Percentiles rank a stretch among this genome's conserved stretches.
phyloP scores from a whole-genome alignment of 192 early-diverging fungal species.

The Rhizophagus prolifer region DNA sequence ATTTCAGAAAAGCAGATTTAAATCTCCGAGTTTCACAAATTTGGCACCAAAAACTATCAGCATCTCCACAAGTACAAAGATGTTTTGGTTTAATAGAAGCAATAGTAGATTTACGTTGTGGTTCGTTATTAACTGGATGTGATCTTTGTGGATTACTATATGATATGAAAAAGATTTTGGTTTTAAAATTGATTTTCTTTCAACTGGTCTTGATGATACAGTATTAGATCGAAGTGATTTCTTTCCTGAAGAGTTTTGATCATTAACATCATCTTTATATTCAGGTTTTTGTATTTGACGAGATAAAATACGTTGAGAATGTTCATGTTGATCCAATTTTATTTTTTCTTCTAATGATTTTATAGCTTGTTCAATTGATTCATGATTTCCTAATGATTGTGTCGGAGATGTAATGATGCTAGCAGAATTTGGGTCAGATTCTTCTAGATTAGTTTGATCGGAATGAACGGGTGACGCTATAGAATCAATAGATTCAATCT shows the following conservation, averaged over 20 bases:
- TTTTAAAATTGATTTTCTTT: background rate
- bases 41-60: conserved; percentile 17
- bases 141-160: background rate
- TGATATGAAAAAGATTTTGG: background rate
- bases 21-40: conserved; percentile 8
- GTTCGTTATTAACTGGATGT: background rate
- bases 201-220: background rate
- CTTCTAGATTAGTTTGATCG: background rate
- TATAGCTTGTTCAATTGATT: conserved; percentile 8
- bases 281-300: background rate
- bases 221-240: background rate
- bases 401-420: background rate
- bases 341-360: conserved; percentile 20
- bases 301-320: background rate
- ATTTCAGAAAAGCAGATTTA: background rate
- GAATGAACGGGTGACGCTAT: background rate
- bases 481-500: background rate
- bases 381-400: background rate
- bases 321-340: conserved; percentile 2
- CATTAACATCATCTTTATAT: background rate
- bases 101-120: too few species aligned
- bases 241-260: background rate
- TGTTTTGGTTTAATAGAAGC: background rate
- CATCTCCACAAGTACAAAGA: conserved; percentile 8
- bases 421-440: background rate